phyloP scores from a whole-genome alignment of 1,284 basidiomycete species.

The Cryptococcus hybrid region DNA sequence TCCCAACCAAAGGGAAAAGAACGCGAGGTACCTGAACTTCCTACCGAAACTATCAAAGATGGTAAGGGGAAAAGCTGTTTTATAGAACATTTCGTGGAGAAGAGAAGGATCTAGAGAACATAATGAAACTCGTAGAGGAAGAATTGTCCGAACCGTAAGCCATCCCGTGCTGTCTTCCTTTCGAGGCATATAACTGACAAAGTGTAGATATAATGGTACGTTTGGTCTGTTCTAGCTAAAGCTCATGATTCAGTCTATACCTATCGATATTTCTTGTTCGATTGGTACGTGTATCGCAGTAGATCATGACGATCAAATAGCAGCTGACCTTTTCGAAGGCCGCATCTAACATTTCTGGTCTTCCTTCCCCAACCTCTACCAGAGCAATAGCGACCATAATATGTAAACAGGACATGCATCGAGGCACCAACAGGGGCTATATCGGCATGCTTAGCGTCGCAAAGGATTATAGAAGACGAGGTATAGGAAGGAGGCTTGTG shows the following conservation, averaged over 20 bases:
- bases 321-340: slow-evolving; percentile 50
- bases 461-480: slow-evolving; percentile 74
- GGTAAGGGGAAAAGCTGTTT: slow-evolving; percentile 23
- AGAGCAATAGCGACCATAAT: slow-evolving; percentile 85
- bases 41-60: neutral
- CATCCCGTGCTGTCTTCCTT: neutral
- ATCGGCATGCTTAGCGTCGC: slow-evolving; percentile 96
- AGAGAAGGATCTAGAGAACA: slow-evolving; percentile 72
- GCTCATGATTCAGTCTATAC: slow-evolving; percentile 39
- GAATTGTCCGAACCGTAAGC: slow-evolving; percentile 96
- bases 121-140: slow-evolving; percentile 83
- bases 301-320: neutral
- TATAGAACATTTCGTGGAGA: slow-evolving; percentile 35
- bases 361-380: slow-evolving; percentile 15
- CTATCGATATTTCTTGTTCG: slow-evolving; percentile 82
- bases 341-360: slow-evolving; percentile 80
- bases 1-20: too few species aligned
- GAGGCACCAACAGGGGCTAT: slow-evolving; percentile 82
- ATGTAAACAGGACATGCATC: slow-evolving; percentile 88
- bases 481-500: slow-evolving; percentile 85
- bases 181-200: neutral
- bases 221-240: neutral
- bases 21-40: too few species aligned
- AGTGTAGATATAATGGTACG: slow-evolving; percentile 26
- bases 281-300: slow-evolving; percentile 65